Base-by-base conservation (phyloP, 208 protist genomes). In the Crithidia thermophila region DNA sequence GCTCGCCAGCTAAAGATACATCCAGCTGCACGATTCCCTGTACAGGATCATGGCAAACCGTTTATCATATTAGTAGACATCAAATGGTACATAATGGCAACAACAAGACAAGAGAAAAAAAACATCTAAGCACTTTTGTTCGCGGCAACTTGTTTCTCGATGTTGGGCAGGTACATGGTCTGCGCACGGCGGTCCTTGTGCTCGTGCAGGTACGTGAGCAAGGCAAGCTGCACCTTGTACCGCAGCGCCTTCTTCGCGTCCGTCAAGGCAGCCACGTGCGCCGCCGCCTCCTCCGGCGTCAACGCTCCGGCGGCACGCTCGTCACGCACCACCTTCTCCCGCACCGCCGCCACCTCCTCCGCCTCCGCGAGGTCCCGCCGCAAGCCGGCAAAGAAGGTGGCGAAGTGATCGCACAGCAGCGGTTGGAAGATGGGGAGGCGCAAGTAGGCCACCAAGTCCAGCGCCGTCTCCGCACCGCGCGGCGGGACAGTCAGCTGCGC, bases 191-290 rank as follows among this genome's bases (percentile, higher is more conserved):
- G 86, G 42, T 92, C 87, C 63, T 94, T 97, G 33, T 67, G 72
- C 33, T 94, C 85, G 58, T 97, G 92, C 31, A 97, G 60, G 62
- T 93, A 97, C 46, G 84, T 81, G 50, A 97, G 71, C 39, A 97
- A 71, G 43, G 87, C 84, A 13, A 93, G 80, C 68, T 97, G 84
- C 25, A 95, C 67, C 53, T 84, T 63, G 49, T 85, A 83, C 36
- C 75, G 74, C 34, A 94, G 90, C 11, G 37, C 52, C 43, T 63
- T 77, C 55, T 69, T 45, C 2, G 66, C 42, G 2, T 69, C 52
- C 10, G 87, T 86, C 28, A 97, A 65, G 57, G 71, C 74, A 14
- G 75, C 57, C 43, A 87, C 50, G 60, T 85, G 83, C 25, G 31
- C 27, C 0, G 75, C 75, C 3, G 71, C 65, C 13, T 79, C 75